phyloP scores from a whole-genome alignment of 164 flowering plant species.

The Magnolia kwangsiensis region DNA sequence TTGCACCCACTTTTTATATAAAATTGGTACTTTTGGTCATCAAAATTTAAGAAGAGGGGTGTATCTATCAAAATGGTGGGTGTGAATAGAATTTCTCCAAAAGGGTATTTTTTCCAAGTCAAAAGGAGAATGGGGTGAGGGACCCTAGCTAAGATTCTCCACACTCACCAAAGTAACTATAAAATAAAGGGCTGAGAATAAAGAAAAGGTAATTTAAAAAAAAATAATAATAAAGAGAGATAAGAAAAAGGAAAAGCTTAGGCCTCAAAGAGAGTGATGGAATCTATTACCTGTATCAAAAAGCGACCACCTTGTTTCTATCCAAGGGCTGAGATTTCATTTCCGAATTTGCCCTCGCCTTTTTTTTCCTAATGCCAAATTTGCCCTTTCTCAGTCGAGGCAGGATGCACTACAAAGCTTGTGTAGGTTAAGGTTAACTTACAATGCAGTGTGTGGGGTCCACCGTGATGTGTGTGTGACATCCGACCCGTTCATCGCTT shows the following conservation, averaged over 20 bases:
- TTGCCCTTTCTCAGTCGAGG: background rate
- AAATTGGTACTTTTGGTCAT: too few relatives aligned
- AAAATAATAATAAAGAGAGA: too few relatives aligned
- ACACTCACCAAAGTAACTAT: background rate
- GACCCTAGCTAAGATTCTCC: slow-evolving; percentile 15
- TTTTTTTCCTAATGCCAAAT: background rate
- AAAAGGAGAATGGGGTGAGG: slow-evolving; percentile 8
- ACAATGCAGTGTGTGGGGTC: too few relatives aligned
- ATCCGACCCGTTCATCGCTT: too few relatives aligned
- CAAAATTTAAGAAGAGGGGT: background rate
- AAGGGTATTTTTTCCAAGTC: slow-evolving; percentile 8
- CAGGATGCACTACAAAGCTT: too few relatives aligned
- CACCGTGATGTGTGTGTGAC: too few relatives aligned
- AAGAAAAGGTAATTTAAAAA: background rate
- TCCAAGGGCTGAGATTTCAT: background rate
- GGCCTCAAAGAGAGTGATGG: slow-evolving; percentile 11
- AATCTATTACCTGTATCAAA: slow-evolving; percentile 5
- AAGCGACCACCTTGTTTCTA: background rate
- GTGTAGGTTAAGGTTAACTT: too few relatives aligned
- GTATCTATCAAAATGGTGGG: background rate
- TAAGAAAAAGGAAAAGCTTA: background rate
- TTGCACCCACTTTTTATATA: too few relatives aligned
- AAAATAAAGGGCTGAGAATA: slow-evolving; percentile 1
- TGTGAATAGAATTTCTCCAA: background rate
- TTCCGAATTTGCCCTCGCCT: background rate